Conservation (phyloP, 441 rosid species). For the Populus hybrid region DNA sequence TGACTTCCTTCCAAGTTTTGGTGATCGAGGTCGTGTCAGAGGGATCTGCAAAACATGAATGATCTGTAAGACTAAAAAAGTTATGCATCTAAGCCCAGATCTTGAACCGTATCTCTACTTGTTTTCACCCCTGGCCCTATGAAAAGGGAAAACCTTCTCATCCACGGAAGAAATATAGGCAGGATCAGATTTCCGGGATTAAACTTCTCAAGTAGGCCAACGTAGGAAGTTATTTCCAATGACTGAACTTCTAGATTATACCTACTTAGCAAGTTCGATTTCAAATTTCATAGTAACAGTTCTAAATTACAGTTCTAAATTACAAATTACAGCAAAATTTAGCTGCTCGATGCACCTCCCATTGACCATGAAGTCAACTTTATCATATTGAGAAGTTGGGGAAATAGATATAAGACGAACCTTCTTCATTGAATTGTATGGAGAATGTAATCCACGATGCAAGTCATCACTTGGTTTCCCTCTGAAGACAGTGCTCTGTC, state of each 20-base stretch:
- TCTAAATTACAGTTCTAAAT: neutral
- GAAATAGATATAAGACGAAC: constrained; percentile 13
- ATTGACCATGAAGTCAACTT: neutral
- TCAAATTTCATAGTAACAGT: neutral
- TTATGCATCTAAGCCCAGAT: neutral
- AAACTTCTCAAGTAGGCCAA: neutral
- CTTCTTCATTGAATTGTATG: constrained; percentile 22
- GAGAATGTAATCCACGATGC: constrained; percentile 10
- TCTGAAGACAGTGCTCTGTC: constrained; percentile 28
- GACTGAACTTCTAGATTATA: neutral
- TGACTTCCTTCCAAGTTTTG: constrained; percentile 47
- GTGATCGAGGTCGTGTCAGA: constrained; percentile 30
- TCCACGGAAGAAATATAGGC: neutral
- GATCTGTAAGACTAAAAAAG: neutral
- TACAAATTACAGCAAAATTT: neutral
- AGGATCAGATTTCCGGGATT: neutral
- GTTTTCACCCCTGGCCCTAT: neutral
- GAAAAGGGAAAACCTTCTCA: neutral
- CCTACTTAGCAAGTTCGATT: neutral
- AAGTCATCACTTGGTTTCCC: constrained; percentile 22
- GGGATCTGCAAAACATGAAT: constrained; percentile 33
- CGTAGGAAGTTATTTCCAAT: neutral
- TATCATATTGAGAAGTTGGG: neutral
- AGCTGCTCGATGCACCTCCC: neutral
- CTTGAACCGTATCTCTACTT: neutral